Percentiles rank a stretch among this genome's conserved stretches.
phyloP scores from a whole-genome alignment of 495 filamentous ascomycete species.

The Friedmanniomyces simplex region DNA sequence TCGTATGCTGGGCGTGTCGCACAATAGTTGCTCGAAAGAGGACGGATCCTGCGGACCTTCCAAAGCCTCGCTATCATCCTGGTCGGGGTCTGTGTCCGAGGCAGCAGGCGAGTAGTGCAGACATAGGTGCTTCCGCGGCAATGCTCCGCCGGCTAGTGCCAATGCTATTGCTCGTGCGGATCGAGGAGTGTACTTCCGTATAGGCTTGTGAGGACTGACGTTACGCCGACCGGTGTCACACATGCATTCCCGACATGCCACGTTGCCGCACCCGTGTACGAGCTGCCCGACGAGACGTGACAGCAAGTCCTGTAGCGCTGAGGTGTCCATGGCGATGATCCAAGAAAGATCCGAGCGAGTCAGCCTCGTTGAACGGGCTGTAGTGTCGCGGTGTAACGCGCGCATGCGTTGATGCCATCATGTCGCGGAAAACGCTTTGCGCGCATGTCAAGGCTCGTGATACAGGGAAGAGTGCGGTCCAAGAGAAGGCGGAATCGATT shows the following conservation, averaged over 20 bases:
- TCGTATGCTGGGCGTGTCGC: slow-evolving; percentile 7
- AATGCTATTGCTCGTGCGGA: slow-evolving; percentile 15
- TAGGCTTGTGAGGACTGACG: neutral
- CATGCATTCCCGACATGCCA: slow-evolving; percentile 1
- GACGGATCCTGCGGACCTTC: slow-evolving; percentile 5
- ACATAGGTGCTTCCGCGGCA: slow-evolving; percentile 11
- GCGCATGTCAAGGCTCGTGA: too few species aligned
- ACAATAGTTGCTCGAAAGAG: slow-evolving; percentile 9
- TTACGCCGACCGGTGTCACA: slow-evolving; percentile 16
- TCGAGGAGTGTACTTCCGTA: slow-evolving; percentile 10
- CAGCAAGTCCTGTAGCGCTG: neutral
- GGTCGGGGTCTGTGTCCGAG: too few species aligned
- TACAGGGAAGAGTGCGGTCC: too few species aligned
- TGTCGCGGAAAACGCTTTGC: neutral
- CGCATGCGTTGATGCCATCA: neutral
- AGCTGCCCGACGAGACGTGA: slow-evolving; percentile 15
- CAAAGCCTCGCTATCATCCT: neutral
- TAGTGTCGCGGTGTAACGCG: neutral
- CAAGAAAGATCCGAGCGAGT: neutral
- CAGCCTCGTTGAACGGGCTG: neutral
- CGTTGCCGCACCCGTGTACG: slow-evolving; percentile 12
- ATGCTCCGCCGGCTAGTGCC: slow-evolving; percentile 5
- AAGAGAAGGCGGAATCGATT: neutral
- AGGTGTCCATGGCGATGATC: neutral
- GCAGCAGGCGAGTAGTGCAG: neutral